These are phyloP conservation scores for Rhododendron williamsianum DNA, from an alignment of 148 eudicot species.

Conservation along the genomic window DNA sequence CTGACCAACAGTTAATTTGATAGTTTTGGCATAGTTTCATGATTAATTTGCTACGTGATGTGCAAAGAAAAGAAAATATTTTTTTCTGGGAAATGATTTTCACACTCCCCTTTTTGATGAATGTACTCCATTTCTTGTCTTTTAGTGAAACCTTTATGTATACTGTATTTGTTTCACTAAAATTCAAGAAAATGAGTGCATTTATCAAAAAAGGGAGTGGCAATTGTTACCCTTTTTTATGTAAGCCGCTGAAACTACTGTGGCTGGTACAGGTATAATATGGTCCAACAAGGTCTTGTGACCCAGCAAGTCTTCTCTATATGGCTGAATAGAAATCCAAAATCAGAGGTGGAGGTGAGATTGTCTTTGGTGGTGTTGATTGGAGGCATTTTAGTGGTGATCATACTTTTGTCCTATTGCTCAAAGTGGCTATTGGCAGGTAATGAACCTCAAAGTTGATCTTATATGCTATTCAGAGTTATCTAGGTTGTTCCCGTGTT, in stretches of 20 bases:
- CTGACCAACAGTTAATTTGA: not conserved
- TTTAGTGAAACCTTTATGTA: too few relatives aligned
- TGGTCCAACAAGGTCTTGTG: constrained; percentile 50
- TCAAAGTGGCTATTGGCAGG: constrained; percentile 63
- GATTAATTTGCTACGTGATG: not conserved
- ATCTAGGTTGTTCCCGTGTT: not conserved
- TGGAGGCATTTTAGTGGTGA: constrained; percentile 37
- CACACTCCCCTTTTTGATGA: too few relatives aligned
- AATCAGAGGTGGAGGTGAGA: constrained; percentile 48
- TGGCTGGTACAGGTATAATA: constrained; percentile 37
- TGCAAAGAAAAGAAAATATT: too few relatives aligned
- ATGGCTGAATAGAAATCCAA: constrained; percentile 49
- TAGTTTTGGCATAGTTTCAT: not conserved
- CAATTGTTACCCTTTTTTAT: not conserved
- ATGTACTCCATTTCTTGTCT: too few relatives aligned
- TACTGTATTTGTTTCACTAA: too few relatives aligned
- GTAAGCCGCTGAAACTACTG: not conserved
- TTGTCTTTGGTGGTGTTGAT: constrained; percentile 58
- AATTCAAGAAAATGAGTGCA: too few relatives aligned
- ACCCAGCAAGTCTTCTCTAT: constrained; percentile 41
- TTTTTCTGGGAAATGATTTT: too few relatives aligned
- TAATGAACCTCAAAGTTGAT: constrained; percentile 1
- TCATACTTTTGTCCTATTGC: constrained; percentile 48
- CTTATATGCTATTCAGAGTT: not conserved
- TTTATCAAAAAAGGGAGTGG: too few relatives aligned